Conservation (phyloP, 1,139 yeast species). For the Sugiyamaella paludigena region DNA sequence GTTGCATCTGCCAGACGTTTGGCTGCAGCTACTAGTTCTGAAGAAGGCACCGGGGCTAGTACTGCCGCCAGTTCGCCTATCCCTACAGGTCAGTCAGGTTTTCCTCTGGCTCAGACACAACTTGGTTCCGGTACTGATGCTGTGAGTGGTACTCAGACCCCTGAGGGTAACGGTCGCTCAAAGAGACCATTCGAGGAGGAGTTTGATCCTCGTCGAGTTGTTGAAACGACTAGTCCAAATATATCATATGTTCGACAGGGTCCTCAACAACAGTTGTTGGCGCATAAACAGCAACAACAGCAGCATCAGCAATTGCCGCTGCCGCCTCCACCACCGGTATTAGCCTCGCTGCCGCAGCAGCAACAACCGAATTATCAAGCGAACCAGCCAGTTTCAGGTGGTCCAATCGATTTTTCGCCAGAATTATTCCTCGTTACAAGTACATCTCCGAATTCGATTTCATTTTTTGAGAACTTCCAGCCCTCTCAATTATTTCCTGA, state of each 20-base stretch:
- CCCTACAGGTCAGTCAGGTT: background rate
- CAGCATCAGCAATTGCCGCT: conserved; percentile 10
- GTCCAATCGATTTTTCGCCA: conserved; percentile 23
- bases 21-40: conserved; percentile 10
- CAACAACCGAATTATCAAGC: conserved; percentile 7
- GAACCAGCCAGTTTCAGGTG: conserved; percentile 3
- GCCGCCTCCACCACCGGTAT: conserved; percentile 9
- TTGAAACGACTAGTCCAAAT: conserved; percentile 6
- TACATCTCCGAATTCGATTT: conserved; percentile 30
- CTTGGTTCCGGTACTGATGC: background rate
- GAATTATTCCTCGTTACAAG: conserved; percentile 39
- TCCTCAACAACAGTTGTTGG: background rate
- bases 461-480: conserved; percentile 37
- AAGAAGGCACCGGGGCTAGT: conserved; percentile 8
- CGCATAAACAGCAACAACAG: background rate
- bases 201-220: conserved; percentile 6
- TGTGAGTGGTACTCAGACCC: too few species aligned
- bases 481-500: conserved; percentile 42
- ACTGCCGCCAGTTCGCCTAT: conserved; percentile 3
- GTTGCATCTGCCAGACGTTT: conserved; percentile 29
- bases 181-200: conserved; percentile 11
- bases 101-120: background rate
- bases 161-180: background rate
- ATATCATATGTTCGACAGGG: conserved; percentile 6
- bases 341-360: background rate